Base-by-base conservation (phyloP, 306 rosid genomes). In the Rosa persica region DNA sequence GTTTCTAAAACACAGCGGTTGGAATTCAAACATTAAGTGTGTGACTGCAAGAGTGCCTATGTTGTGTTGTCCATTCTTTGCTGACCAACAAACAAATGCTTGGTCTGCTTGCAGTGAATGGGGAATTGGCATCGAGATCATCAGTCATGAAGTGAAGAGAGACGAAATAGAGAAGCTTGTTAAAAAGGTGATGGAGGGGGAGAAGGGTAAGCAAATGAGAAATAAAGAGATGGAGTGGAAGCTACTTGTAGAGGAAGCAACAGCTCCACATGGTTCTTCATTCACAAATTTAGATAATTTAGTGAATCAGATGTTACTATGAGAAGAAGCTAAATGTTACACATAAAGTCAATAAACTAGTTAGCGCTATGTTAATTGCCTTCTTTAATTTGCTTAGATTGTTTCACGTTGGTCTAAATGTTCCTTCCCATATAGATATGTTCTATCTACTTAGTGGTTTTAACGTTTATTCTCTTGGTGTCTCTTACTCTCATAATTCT, bases 161-260 rank as follows among this genome's bases (percentile, higher is more conserved):
- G 73, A 30, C 0, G 48, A 47, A 19, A 36, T 64, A 6, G 49
- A 47, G 72, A 47, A 30, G 60, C 79, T 76, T 34, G 23, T 76
- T 2, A 76, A 27, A 22, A 38, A 30, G 38, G 13, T 76, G 42
- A 76, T 76, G 79, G 16, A 64, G 22, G 79, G 38, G 20, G 64
- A 64, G 38, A 34, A 20, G 38, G 73, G 79, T 27, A 64, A 62
- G 61, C 16, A 47, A 20, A 19, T 76, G 72, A 74, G 17, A 38
- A 42, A 8, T 0, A 74, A 57, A 22, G 78, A 4, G 1, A 7
- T 2, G 78, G 68, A 76, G 36, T 39, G 42, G 42, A 39, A 39
- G 42, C 5, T 39, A 43, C 47, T 43, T 43, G 47, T 2, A 43
- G 47, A 43, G 6, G 47, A 43, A 43, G 52, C 55, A 49, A 49